Evolutionary conservation across 208 protist species (phyloP).

Genomic region (Wallacemonas collosoma): DNA sequence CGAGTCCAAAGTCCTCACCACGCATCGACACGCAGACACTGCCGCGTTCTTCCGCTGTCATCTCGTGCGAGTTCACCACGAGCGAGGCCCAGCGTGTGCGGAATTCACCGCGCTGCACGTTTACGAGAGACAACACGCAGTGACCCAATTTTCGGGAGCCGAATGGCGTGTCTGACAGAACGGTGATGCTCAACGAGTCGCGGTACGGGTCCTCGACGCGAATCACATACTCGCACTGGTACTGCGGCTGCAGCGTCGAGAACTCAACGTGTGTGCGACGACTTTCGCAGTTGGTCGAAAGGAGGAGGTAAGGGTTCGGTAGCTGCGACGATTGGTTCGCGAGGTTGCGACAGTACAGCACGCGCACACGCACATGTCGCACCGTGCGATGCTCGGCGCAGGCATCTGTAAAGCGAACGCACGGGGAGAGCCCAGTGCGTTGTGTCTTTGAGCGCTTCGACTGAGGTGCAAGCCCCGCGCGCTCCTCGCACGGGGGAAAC

Average conservation of each 20-base stretch:
- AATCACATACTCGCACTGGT: slow-evolving; percentile 74
- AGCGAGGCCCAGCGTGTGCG: slow-evolving; percentile 68
- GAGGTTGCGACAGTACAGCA: slow-evolving; percentile 72
- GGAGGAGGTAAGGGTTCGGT: slow-evolving; percentile 78
- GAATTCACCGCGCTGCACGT: slow-evolving; percentile 60
- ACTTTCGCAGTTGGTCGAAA: slow-evolving; percentile 70
- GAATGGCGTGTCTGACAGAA: slow-evolving; percentile 82
- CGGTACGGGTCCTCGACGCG: slow-evolving; percentile 46
- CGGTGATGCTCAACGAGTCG: slow-evolving; percentile 66
- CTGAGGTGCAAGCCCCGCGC: background rate
- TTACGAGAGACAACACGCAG: slow-evolving; percentile 78
- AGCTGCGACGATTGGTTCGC: slow-evolving; percentile 23
- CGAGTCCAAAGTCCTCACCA: slow-evolving; percentile 75
- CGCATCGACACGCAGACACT: slow-evolving; percentile 64
- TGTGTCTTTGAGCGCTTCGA: background rate
- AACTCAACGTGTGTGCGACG: slow-evolving; percentile 55
- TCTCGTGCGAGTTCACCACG: slow-evolving; percentile 47
- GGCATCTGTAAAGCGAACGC: slow-evolving; percentile 1
- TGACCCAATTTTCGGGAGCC: slow-evolving; percentile 73
- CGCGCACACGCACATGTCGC: slow-evolving; percentile 44
- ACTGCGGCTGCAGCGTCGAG: slow-evolving; percentile 57
- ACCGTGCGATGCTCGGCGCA: background rate
- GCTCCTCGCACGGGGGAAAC: no score
- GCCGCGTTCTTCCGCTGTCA: slow-evolving; percentile 47
- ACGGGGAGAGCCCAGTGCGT: background rate